Percentiles rank a stretch among this genome's conserved stretches.
These are phyloP conservation scores for Fusarium sp. DNA, from an alignment of 2,329 filamentous ascomycete genomes.

Conservation along the genomic window DNA sequence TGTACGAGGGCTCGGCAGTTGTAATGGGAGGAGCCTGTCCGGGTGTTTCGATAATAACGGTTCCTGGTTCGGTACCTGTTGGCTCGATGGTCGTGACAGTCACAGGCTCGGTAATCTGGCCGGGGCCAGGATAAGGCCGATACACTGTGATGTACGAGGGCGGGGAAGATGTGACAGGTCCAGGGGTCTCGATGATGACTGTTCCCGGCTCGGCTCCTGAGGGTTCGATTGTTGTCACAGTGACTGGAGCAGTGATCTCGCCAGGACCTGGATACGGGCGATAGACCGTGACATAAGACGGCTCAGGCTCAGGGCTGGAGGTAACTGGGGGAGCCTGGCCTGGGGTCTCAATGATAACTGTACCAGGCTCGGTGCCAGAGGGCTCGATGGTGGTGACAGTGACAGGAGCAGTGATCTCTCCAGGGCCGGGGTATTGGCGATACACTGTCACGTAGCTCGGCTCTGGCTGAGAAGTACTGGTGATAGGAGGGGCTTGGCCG, in stretches of 20 bases:
- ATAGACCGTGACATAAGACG: constrained; percentile 23
- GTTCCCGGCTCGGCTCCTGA: constrained; percentile 24
- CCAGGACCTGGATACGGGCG: neutral
- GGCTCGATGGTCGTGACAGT: constrained; percentile 13
- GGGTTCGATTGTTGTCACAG: constrained; percentile 19
- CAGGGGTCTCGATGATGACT: constrained; percentile 30
- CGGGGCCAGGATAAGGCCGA: neutral
- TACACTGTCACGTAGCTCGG: neutral
- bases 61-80: constrained; percentile 8
- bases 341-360: constrained; percentile 19
- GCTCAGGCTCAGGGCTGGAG: neutral
- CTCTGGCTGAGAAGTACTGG: neutral
- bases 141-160: neutral
- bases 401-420: neutral
- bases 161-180: neutral
- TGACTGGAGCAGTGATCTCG: neutral
- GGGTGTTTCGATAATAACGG: constrained; percentile 13
- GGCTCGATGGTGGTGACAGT: neutral
- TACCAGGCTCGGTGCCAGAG: neutral
- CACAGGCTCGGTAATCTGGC: neutral
- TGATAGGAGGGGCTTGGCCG: neutral
- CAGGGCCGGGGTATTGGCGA: neutral
- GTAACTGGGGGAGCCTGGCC: constrained; percentile 7
- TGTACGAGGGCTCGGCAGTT: neutral
- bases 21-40: neutral